Percentiles rank a stretch among this genome's conserved stretches.
Evolutionary conservation across 1,284 basidiomycete species (phyloP).

Genomic region (Cryptococcus hybrid): DNA sequence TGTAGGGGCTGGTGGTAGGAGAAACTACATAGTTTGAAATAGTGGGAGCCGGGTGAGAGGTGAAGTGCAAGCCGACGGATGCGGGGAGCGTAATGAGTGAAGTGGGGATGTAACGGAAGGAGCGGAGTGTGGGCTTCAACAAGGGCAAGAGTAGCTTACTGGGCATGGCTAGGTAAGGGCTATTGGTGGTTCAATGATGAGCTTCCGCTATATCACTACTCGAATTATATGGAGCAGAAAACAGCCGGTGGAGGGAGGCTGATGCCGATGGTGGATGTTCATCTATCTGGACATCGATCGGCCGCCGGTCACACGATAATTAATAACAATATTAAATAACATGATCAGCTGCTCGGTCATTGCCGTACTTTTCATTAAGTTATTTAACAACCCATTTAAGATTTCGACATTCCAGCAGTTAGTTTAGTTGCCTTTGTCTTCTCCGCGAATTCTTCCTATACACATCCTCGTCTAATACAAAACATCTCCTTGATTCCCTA

Average conservation of each 20-base stretch:
- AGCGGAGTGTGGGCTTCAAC: slow-evolving; percentile 16
- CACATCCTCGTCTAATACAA: not conserved
- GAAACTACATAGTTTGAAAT: slow-evolving; percentile 20
- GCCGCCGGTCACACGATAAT: too few species aligned
- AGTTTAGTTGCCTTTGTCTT: not conserved
- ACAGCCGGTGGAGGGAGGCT: too few species aligned
- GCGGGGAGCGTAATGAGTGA: slow-evolving; percentile 23
- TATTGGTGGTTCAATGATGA: not conserved
- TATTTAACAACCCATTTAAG: not conserved
- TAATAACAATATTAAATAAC: too few species aligned
- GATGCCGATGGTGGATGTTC: not conserved
- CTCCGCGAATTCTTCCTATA: not conserved
- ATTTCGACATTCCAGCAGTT: not conserved
- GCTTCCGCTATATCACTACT: too few species aligned
- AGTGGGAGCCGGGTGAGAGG: slow-evolving; percentile 17
- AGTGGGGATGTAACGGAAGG: slow-evolving; percentile 22
- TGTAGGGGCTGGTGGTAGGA: slow-evolving; percentile 31
- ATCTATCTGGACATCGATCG: not conserved
- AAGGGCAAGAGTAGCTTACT: slow-evolving; percentile 10
- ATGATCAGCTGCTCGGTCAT: too few species aligned
- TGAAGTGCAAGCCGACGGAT: slow-evolving; percentile 19
- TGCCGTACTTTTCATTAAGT: too few species aligned
- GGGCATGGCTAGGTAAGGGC: slow-evolving; percentile 1
- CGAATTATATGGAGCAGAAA: too few species aligned
- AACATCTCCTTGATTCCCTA: not conserved